Base-by-base conservation (phyloP, 495 filamentous ascomycete species). In the Aspergillus ostianus region DNA sequence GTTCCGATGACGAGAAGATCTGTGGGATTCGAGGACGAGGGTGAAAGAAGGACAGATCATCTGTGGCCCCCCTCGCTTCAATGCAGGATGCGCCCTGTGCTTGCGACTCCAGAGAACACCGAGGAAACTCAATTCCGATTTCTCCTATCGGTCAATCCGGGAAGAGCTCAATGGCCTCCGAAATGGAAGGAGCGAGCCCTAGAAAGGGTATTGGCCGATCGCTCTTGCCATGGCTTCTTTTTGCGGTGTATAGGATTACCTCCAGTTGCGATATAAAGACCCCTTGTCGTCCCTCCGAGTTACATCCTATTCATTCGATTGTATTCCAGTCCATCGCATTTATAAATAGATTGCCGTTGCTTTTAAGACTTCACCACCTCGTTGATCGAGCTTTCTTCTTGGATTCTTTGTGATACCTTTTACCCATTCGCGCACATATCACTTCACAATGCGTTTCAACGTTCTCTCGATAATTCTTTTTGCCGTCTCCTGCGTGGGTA, bases 371-470 rank as follows among this genome's bases (percentile, higher is more conserved):
- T 19, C n/a, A 17, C 36, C 19, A 30, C 10, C 54, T 56, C 19
- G 44, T 15, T 18, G 46, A 30, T 29, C 20, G 17, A 26, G 8
- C 47, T 51, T 44, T 21, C 51, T 57, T 27, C 51, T 57, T 27
- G 23, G 23, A 26, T 48, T 57, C n/a, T 55, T 20, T 44, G 32
- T 32, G 21, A 47, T 48, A 23, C 47, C 50, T 49, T 44, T 19
- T 19, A 18, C 55, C 6, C 53, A 36, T 56, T 21, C 32, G 26
- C 32, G 15, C 47, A 36, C 13, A 19, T 53, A 61, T 53, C 32
- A 6, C 50, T 47, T 54, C 66, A 67, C 18, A 57, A 71, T 71
- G 66, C 69, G 64, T 53, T 64, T 62, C 52, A 56, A 57, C 51
- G 46, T 64, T 50, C 48, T 63, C 44, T 48, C 67, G 21, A 17